These are phyloP conservation scores for Austroboletus niveus DNA, from an alignment of 1,284 basidiomycete species.

Conservation along the genomic window DNA sequence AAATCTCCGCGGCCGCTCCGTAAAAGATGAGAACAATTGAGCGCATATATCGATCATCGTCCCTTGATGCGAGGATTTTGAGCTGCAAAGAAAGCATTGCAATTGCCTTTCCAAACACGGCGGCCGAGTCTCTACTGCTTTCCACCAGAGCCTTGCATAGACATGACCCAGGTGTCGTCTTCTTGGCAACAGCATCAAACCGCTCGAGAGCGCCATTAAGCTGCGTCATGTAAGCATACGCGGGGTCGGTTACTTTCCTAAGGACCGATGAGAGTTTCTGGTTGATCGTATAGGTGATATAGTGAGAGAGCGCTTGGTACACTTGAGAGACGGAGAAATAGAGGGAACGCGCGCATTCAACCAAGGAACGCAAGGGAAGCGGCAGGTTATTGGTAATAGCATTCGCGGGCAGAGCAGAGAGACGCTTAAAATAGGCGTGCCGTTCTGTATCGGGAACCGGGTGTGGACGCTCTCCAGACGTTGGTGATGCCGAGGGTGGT, in stretches of 20 bases:
- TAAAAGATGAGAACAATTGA: constrained; percentile 88
- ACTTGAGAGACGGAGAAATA: constrained; percentile 93
- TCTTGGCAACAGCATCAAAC: constrained; percentile 84
- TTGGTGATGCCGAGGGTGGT: constrained; percentile 44
- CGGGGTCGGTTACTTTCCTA: constrained; percentile 82
- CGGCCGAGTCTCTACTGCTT: constrained; percentile 83
- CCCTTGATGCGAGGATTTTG: constrained; percentile 69
- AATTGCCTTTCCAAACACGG: constrained; percentile 85
- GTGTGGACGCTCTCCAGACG: constrained; percentile 39
- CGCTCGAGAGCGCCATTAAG: constrained; percentile 90
- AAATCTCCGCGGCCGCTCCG: constrained; percentile 88
- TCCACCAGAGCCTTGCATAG: constrained; percentile 82
- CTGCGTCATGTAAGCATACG: constrained; percentile 77
- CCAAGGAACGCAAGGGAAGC: constrained; percentile 66
- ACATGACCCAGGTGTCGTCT: constrained; percentile 63
- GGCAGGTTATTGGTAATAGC: constrained; percentile 70
- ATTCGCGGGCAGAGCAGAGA: constrained; percentile 70
- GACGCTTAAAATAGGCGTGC: constrained; percentile 90
- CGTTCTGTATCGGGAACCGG: constrained; percentile 76
- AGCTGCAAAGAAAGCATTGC: constrained; percentile 82
- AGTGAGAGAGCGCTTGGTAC: constrained; percentile 87
- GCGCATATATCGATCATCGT: constrained; percentile 86
- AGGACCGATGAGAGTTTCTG: constrained; percentile 84
- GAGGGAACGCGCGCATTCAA: constrained; percentile 89
- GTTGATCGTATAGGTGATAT: constrained; percentile 82